Percentiles rank a stretch among this genome's conserved stretches.
phyloP scores from a whole-genome alignment of 2,329 filamentous ascomycete species.

The Phialophora expanda region DNA sequence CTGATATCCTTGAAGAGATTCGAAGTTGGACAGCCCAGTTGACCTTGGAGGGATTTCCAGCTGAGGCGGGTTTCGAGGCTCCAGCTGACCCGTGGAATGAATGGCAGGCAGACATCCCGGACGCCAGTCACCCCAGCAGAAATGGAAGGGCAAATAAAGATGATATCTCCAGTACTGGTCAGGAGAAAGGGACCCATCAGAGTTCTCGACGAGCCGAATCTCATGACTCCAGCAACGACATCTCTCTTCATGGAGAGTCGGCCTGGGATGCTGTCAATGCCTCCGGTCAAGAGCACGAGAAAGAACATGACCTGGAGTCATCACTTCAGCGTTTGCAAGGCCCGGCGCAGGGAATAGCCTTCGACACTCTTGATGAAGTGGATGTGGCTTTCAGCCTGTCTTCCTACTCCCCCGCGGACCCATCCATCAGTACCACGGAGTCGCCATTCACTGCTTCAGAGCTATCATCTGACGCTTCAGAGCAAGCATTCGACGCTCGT shows the following conservation, averaged over 20 bases:
- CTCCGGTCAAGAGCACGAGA: neutral
- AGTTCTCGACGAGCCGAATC: neutral
- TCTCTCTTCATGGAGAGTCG: neutral
- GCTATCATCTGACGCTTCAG: neutral
- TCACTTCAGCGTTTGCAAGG: neutral
- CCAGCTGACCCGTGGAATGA: constrained; percentile 10
- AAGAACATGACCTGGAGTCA: neutral
- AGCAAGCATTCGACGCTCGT: neutral
- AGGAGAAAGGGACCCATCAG: neutral
- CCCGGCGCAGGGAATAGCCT: neutral
- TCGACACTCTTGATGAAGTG: neutral
- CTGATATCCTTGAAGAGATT: constrained; percentile 7
- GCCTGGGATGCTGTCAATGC: neutral
- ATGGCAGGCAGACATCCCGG: neutral
- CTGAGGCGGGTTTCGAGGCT: neutral
- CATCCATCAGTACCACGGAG: neutral
- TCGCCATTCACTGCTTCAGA: neutral
- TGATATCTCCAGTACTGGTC: neutral
- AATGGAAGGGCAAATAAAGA: neutral
- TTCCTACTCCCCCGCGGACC: neutral
- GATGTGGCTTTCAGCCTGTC: neutral
- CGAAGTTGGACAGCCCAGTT: neutral
- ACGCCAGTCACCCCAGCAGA: neutral
- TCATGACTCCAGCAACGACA: too few relatives aligned
- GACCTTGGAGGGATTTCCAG: constrained; percentile 1